Base-by-base conservation (phyloP, 2,329 filamentous ascomycete species). In the Mycosphaerella sp. region DNA sequence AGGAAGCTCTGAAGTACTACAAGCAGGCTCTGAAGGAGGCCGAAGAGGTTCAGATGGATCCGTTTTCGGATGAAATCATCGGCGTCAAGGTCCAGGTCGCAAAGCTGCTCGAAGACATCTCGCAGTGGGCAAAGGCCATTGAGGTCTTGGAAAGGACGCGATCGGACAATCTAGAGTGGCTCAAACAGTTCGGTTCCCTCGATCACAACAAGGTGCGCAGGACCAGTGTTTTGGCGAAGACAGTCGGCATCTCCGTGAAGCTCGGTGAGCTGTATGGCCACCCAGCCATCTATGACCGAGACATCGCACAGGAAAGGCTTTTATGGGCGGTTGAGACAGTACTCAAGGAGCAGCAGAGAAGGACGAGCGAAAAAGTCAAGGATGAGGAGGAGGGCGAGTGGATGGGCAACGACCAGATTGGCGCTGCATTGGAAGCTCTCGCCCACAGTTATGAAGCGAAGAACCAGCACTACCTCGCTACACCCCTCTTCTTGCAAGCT, bases 1-100 rank as follows among this genome's bases (percentile, higher is more conserved):
- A 86, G 55, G 79, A 86, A 51, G 91, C 92, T 0, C 76, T 95
- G 55, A 86, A 89, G 62, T 89, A 89, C 70, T 97, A 95, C 70
- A 84, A 84, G 64, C 80, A 86, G 60, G 90, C 91, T 2, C 76
- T 97, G 54, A 77, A 84, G 58, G 78, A 86, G 48, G 89, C 89
- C 54, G 75, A 83, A 47, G 83, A 89, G 65, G 67, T 86, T 48
- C 83, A 84, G 0, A 81, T 98, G 74, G 89, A 97, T 67, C 89
- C 88, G 0, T 95, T 91, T 68, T 91, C 87, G 3, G 87, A 96
- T 63, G 91, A 96, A 69, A 85, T 96, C 34, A 78, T 96, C 62
- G 93, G 93, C 7, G 84, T 97, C 49, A 89, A 90, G 66, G 84
- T 97, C 48, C 84, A 91, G 67, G 78, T 95, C 7, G 84, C 89